A percentile compares a stretch with the other conserved stretches of the same genome.
These are phyloP conservation scores for Iberis pinnata DNA, from an alignment of 345 rosid genomes.

Conservation along the genomic window DNA sequence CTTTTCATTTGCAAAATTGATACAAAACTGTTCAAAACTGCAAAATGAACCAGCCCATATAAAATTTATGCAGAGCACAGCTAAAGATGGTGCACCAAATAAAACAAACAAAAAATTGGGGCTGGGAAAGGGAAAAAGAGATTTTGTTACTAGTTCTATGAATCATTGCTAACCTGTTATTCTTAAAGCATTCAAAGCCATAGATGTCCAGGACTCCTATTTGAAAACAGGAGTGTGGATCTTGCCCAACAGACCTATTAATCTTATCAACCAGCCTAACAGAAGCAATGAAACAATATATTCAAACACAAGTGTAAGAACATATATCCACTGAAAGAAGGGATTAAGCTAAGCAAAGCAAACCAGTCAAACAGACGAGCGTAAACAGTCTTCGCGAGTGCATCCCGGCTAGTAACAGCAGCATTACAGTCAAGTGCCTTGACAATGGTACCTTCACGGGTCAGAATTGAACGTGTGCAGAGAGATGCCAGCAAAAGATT, in stretches of 20 bases:
- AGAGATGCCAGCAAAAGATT: constrained; percentile 66
- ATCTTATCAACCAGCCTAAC: constrained; percentile 91
- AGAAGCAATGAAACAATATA: constrained; percentile 16
- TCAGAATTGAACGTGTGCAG: constrained; percentile 85
- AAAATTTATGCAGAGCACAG: constrained; percentile 12
- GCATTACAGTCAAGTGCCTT: constrained; percentile 89
- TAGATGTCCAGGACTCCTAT: constrained; percentile 96
- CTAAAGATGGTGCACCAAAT: constrained; percentile 7
- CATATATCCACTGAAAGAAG: constrained; percentile 13
- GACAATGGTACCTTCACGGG: constrained; percentile 87
- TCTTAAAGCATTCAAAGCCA: constrained; percentile 92
- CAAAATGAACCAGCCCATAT: constrained; percentile 22
- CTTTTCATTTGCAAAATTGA: constrained; percentile 98
- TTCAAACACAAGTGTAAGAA: constrained; percentile 13
- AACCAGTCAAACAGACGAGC: constrained; percentile 96
- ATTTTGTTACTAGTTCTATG: neutral
- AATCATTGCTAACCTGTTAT: constrained; percentile 55
- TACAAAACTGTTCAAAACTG: constrained; percentile 99
- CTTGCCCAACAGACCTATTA: constrained; percentile 92
- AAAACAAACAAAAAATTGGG: constrained; percentile 6
- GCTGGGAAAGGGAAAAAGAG: constrained; percentile 5
- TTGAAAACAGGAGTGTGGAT: constrained; percentile 54
- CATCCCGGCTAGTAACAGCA: constrained; percentile 93
- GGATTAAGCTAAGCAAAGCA: constrained; percentile 18
- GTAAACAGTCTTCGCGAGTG: constrained; percentile 89